These are phyloP conservation scores for Mycena venus DNA, from an alignment of 768 basidiomycete genomes.

Conservation along the genomic window DNA sequence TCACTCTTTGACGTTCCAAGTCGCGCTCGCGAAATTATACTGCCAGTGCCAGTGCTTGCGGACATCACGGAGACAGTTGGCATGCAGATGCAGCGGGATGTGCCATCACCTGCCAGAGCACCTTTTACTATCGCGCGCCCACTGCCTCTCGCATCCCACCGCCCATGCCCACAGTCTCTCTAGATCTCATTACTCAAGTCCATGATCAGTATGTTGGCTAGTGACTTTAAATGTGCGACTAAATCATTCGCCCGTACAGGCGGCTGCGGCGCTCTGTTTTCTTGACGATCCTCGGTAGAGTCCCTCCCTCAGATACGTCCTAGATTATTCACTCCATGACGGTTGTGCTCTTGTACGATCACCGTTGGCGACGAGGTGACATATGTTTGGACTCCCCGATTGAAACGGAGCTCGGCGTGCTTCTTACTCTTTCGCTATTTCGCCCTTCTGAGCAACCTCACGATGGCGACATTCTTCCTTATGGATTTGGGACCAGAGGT, in stretches of 20 bases:
- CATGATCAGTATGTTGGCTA: not conserved
- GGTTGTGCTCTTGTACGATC: not conserved
- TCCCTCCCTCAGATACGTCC: no score
- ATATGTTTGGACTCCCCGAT: not conserved
- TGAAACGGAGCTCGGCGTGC: not conserved
- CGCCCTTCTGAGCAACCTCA: not conserved
- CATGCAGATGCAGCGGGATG: no score
- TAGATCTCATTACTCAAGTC: not conserved
- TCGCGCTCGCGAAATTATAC: no score
- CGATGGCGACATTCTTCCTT: not conserved
- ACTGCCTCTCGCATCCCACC: no score
- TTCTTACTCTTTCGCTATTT: not conserved
- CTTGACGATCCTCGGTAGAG: not conserved
- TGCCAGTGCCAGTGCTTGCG: no score
- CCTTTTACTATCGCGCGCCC: no score
- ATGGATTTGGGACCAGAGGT: not conserved
- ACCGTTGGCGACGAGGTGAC: not conserved
- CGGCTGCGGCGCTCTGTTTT: not conserved
- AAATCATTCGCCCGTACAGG: not conserved
- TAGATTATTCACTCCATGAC: no score
- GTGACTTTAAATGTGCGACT: not conserved
- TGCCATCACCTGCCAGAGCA: no score
- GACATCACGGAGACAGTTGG: no score
- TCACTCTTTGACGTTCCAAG: no score
- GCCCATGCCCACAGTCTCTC: not conserved